Evolutionary conservation across 2,329 filamentous ascomycete genomes (phyloP).

Genomic region (Trichoderma sp.): DNA sequence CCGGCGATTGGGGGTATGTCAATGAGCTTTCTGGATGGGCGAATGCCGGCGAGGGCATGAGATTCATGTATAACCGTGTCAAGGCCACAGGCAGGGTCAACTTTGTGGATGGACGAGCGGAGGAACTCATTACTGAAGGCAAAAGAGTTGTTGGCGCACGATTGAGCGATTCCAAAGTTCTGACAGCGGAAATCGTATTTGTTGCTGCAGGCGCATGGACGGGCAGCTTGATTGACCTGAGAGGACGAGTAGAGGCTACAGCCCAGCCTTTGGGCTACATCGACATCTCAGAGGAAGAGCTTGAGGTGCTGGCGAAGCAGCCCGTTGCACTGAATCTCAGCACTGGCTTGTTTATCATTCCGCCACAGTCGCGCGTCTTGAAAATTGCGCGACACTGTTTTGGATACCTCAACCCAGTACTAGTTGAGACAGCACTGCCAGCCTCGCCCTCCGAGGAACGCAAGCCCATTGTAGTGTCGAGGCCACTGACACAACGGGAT

Average conservation of each 20-base stretch:
- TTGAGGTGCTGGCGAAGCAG: conserved; percentile 61
- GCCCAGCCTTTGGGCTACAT: conserved; percentile 82
- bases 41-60: conserved; percentile 71
- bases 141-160: conserved; percentile 56
- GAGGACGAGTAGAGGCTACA: conserved; percentile 74
- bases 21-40: conserved; percentile 80
- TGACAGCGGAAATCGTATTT: conserved; percentile 69
- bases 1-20: conserved; percentile 69
- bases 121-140: conserved; percentile 43
- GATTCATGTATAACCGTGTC: conserved; percentile 59
- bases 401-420: conserved; percentile 62
- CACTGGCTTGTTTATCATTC: conserved; percentile 73
- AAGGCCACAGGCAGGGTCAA: conserved; percentile 55
- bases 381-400: conserved; percentile 71
- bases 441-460: conserved; percentile 30
- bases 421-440: conserved; percentile 38
- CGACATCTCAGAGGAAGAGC: conserved; percentile 70
- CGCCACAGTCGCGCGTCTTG: conserved; percentile 61
- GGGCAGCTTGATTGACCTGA: conserved; percentile 72
- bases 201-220: conserved; percentile 90
- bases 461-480: conserved; percentile 38
- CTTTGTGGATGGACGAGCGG: conserved; percentile 55
- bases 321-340: conserved; percentile 74
- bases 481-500: conserved; percentile 39
- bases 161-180: conserved; percentile 37